Base-by-base conservation (phyloP, 495 filamentous ascomycete genomes). In the Penicillium psychrofluorescens region DNA sequence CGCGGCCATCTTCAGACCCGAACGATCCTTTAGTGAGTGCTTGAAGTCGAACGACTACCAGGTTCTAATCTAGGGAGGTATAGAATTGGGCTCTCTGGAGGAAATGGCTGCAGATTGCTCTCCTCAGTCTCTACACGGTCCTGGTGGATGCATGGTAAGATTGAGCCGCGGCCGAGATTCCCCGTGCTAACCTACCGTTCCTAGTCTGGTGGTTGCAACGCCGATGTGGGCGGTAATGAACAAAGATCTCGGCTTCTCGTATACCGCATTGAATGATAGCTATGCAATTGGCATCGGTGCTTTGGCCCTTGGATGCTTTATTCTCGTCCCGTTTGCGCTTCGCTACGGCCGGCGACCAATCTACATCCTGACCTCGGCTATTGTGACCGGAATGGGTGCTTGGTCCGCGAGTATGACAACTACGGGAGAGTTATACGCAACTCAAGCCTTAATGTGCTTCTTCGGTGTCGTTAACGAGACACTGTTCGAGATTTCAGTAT, bases 261-360 rank as follows among this genome's bases (percentile, higher is more conserved):
- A 44, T 35, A 53, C 43, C 5, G 54, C 49, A 8, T 48, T 72
- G 9, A 70, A 66, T 22, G 46, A 59, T 40, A 51, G 46, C 14
- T 63, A 53, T 38, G 68, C 64, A 1, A 46, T 50, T 8, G 50
- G 48, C 12, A 63, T 42, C 31, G 59, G 43, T 3, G 50, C 50
- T 2, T 50, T 72, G 1, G 56, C 54, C 7, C 9, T 70, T 12
- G 62, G 64, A 2, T 51, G 48, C 22, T 32, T 66, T 6, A 28
- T 74, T 27, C 40, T 71, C 37, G 56, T 71, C 12, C 70, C 67
- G 0, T 64, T 71, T 36, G 65, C 63, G 0, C 46, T 61, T 32
- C 66, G 67, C 30, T 68, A 50, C 42, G 68, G 70, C 2, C 55
- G 60, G 1, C 57, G 70, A 2, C 52, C 61, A 1, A 38, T 70